Base-by-base conservation (phyloP, 2,329 filamentous ascomycete genomes). In the Colletotrichum karsti region DNA sequence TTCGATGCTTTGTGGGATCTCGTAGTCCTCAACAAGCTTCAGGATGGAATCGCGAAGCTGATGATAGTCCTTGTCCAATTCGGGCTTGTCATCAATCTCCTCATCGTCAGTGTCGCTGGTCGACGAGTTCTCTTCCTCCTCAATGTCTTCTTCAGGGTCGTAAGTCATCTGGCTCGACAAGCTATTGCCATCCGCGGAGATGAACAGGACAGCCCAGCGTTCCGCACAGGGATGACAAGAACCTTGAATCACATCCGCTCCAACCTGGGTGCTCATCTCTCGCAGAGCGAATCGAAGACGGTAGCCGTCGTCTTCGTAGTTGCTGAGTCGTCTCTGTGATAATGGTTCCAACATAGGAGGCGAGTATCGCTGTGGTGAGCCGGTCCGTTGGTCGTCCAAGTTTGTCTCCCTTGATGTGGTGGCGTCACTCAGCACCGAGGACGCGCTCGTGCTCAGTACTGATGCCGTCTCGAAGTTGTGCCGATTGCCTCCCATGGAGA, bases 1-100 rank as follows among this genome's bases (percentile, higher is more conserved):
- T 50, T 91, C 88, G 10, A 91, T 79, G 44, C 87, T 88, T 59
- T 91, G 89, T 0, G 92, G 91, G 46, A 94, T 92, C 74, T 96
- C 93, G 69, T 92, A 95, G 70, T 97, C 93, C 74, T 94, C 89
- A 1, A 96, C 92, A 5, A 97, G 84, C 76, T 92, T 94, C 67
- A 94, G 81, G 59, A 97, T 93, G 0, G 93, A 93, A 68, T 94
- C 91, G 65, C 95, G 91, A 4, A 97, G 81, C 70, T 93, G 91
- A 74, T 94, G 92, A 72, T 95, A 94, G 74, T 94, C 92, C 73
- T 92, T 93, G 77, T 93, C 90, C 4, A 94, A 82, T 58, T 93
- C 92, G 0, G 87, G 84, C 3, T 84, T 82, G 48, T 88, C 85
- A 6, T 87, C 85, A 18, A 86, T 84, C 28, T 91, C 88, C 5